Conservation (phyloP, 805 yeast genomes). For the Yamadazyma paraphyllophila region DNA sequence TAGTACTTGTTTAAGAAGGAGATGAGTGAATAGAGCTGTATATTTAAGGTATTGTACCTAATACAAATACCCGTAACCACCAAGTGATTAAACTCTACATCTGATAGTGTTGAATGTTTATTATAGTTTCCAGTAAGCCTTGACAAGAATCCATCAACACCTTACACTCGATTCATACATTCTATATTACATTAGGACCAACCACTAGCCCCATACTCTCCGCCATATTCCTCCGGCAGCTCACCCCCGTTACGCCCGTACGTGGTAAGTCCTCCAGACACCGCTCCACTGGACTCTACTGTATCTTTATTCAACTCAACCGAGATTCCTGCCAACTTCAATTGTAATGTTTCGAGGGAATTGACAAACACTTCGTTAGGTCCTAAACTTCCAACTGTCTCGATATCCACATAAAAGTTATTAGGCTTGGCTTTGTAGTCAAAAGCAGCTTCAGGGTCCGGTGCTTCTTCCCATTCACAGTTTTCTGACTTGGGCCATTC, state of each 20-base stretch:
- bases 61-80: too few species aligned
- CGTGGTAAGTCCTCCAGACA: conserved; percentile 47
- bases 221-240: conserved; percentile 21
- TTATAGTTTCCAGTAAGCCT: too few species aligned
- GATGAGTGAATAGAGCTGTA: background rate
- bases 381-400: conserved; percentile 84
- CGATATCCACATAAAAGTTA: conserved; percentile 83
- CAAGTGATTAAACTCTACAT: too few species aligned
- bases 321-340: conserved; percentile 85
- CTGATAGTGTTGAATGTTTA: too few species aligned
- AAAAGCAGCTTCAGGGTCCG: conserved; percentile 80
- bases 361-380: conserved; percentile 87
- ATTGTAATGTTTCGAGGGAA: conserved; percentile 81
- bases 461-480: conserved; percentile 95
- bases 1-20: too few species aligned
- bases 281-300: conserved; percentile 36
- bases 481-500: conserved; percentile 95
- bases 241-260: conserved; percentile 39
- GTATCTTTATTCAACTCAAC: conserved; percentile 56
- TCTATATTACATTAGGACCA: conserved; percentile 22
- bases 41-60: too few species aligned
- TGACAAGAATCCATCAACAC: too few species aligned
- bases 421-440: conserved; percentile 82
- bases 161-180: too few species aligned
- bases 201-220: conserved; percentile 36